Evolutionary conservation across 441 rosid genomes (phyloP).

Genomic region (Flueggea neowawraea): DNA sequence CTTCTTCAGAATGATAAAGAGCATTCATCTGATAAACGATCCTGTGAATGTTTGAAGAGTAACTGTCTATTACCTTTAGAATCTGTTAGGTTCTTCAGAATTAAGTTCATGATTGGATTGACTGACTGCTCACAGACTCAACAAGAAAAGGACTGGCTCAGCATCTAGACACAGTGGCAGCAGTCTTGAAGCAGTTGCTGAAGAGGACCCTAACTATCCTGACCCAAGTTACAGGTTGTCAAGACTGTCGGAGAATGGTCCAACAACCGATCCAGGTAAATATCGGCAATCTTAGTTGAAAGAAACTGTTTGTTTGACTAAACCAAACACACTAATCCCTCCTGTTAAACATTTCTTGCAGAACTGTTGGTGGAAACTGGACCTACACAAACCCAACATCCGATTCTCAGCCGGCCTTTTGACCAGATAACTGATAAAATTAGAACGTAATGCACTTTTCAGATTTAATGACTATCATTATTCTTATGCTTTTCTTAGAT

Average conservation of each 20-base stretch:
- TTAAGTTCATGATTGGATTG: conserved; percentile 11
- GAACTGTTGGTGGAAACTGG: conserved; percentile 74
- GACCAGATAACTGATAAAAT: conserved; percentile 72
- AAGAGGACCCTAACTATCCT: conserved; percentile 44
- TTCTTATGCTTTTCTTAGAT: neutral
- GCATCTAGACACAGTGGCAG: conserved; percentile 55
- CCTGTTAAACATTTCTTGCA: conserved; percentile 15
- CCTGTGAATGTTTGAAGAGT: neutral
- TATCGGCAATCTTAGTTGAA: neutral
- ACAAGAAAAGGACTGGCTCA: conserved; percentile 46
- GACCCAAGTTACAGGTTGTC: conserved; percentile 50
- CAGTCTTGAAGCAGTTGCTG: conserved; percentile 70
- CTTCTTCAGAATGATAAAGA: too few species aligned
- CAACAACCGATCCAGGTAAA: conserved; percentile 56
- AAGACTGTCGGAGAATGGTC: conserved; percentile 43
- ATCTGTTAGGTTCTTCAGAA: neutral
- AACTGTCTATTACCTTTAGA: neutral
- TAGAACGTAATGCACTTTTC: conserved; percentile 38
- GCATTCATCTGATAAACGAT: neutral
- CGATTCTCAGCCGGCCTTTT: conserved; percentile 30
- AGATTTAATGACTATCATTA: neutral
- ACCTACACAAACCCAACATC: conserved; percentile 68
- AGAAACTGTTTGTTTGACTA: neutral
- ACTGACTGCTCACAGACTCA: conserved; percentile 34
- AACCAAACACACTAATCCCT: neutral